Evolutionary conservation across 208 protist species (phyloP).

Genomic region (Leishmania tropica): DNA sequence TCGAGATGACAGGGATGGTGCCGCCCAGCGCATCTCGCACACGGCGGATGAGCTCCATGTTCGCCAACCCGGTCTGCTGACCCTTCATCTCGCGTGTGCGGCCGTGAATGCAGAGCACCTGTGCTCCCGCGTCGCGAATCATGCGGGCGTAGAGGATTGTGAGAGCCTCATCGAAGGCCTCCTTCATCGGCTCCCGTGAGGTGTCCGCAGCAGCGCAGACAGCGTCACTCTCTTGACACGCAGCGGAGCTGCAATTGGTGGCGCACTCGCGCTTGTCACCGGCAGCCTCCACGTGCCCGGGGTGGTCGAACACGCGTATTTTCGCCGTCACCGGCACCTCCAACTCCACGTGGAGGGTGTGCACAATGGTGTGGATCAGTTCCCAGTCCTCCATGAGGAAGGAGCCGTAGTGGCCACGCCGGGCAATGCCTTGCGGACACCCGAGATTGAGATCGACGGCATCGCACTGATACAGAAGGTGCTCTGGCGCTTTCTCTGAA

Average conservation of each 20-base stretch:
- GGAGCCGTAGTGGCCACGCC: conserved; percentile 90
- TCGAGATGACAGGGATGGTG: conserved; percentile 85
- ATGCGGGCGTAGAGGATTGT: conserved; percentile 88
- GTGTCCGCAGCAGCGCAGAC: neutral
- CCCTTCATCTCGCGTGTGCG: conserved; percentile 87
- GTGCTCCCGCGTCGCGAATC: conserved; percentile 80
- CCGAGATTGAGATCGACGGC: conserved; percentile 92
- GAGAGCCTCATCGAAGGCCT: conserved; percentile 61
- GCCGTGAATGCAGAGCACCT: conserved; percentile 88
- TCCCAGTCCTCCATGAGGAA: conserved; percentile 94
- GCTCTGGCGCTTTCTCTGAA: neutral
- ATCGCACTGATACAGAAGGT: conserved; percentile 65
- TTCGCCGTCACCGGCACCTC: conserved; percentile 92
- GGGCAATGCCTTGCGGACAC: conserved; percentile 94
- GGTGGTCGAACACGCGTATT: conserved; percentile 86
- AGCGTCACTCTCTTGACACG: neutral
- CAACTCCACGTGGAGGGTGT: conserved; percentile 82
- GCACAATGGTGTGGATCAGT: conserved; percentile 78
- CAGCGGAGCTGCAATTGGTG: neutral
- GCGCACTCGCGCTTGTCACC: neutral
- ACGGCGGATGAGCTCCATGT: conserved; percentile 68
- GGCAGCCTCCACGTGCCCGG: neutral
- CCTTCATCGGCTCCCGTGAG: neutral
- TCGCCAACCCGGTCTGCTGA: conserved; percentile 59
- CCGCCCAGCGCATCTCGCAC: conserved; percentile 48